These are phyloP conservation scores for Fusarium hostae DNA, from an alignment of 2,329 filamentous ascomycete genomes.

Conservation along the genomic window DNA sequence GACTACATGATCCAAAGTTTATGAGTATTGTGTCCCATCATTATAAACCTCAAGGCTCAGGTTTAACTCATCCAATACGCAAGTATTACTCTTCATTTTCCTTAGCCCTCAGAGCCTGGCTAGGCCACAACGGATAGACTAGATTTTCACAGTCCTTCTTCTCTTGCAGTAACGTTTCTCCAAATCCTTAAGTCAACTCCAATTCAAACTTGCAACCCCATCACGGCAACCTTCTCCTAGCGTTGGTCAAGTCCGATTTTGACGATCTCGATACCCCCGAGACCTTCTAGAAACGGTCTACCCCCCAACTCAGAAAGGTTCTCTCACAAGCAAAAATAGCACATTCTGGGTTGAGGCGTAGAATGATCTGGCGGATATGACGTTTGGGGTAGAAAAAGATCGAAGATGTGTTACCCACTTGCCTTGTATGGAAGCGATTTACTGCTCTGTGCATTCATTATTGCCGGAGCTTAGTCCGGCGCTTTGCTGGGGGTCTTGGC, in stretches of 20 bases:
- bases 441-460: conserved; percentile 21
- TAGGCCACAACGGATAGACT: background rate
- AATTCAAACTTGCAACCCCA: background rate
- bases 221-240: background rate
- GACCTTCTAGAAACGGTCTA: background rate
- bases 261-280: background rate
- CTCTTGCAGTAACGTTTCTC: background rate
- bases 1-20: background rate
- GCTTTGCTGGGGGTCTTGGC: background rate
- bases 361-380: conserved; percentile 1
- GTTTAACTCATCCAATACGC: background rate
- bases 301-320: background rate
- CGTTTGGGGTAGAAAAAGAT: conserved; percentile 1
- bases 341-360: background rate
- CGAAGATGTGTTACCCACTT: conserved; percentile 29
- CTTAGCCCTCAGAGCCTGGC: too few relatives aligned
- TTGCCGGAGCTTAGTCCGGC: conserved; percentile 2
- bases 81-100: background rate
- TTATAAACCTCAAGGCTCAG: background rate
- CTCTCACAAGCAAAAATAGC: background rate
- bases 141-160: background rate
- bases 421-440: conserved; percentile 16
- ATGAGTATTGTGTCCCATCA: background rate
- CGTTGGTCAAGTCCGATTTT: conserved; percentile 4
- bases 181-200: background rate